Conservation (phyloP, 495 filamentous ascomycete species). For the Alectoria sarmentosa region DNA sequence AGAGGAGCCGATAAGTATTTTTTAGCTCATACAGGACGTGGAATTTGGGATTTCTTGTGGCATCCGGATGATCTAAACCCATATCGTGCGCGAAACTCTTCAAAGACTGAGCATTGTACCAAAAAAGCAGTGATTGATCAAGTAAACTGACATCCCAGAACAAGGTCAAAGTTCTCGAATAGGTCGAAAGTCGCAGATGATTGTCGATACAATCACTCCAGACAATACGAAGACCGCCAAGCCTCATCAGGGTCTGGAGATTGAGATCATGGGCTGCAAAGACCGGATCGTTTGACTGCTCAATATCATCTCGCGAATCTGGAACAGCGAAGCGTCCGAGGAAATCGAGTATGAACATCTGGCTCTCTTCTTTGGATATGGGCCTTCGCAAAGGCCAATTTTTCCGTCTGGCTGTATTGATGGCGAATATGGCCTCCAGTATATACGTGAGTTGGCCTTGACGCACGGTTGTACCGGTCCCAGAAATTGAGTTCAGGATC, state of each 20-base stretch:
- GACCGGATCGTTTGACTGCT: background rate
- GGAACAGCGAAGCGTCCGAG: background rate
- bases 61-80: background rate
- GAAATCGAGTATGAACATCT: conserved; percentile 8
- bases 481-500: background rate
- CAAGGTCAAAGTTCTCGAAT: conserved; percentile 2
- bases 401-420: conserved; percentile 2
- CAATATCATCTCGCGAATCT: background rate
- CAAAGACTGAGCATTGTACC: background rate
- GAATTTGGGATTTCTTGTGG: background rate
- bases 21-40: conserved; percentile 5
- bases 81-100: background rate
- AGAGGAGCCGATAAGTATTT: conserved; percentile 7
- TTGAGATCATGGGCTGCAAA: conserved; percentile 6
- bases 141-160: conserved; percentile 8
- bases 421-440: background rate
- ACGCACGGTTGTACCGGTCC: background rate
- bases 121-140: conserved; percentile 6
- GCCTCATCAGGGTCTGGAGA: background rate
- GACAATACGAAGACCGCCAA: background rate
- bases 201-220: conserved; percentile 7
- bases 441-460: background rate
- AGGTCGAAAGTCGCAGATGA: background rate
- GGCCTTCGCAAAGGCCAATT: conserved; percentile 3
- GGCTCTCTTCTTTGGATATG: background rate